phyloP scores from a whole-genome alignment of 1,284 basidiomycete species.

The Erythrobasidium hasegawianum region DNA sequence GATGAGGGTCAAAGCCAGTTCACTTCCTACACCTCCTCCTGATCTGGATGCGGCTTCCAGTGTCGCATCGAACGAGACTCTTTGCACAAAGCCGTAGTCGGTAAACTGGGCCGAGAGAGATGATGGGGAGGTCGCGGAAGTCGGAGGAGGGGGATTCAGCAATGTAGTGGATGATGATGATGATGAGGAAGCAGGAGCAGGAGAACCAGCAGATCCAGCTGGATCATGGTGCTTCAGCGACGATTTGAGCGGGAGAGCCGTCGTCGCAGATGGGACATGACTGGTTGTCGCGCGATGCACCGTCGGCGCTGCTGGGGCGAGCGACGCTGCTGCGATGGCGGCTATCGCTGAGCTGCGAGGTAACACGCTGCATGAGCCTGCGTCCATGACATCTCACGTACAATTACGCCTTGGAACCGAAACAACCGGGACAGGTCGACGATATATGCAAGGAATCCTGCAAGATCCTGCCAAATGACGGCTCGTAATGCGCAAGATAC shows the following conservation, averaged over 20 bases:
- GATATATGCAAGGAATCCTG: no score
- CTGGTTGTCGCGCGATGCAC: no score
- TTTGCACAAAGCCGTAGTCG: constrained; percentile 64
- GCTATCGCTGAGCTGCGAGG: neutral
- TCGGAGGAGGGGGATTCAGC: neutral
- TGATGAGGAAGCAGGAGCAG: no score
- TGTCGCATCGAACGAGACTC: constrained; percentile 81
- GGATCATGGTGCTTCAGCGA: constrained; percentile 4
- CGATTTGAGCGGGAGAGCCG: constrained; percentile 22
- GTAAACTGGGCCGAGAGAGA: neutral
- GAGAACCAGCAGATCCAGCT: no score
- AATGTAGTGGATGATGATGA: neutral
- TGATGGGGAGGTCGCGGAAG: neutral
- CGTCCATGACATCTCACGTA: no score
- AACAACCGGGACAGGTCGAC: no score
- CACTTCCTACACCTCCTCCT: constrained; percentile 53
- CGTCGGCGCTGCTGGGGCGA: neutral
- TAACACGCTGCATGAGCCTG: no score
- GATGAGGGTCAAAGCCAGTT: constrained; percentile 53
- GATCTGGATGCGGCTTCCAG: constrained; percentile 49
- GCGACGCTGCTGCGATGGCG: neutral
- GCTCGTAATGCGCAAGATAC: no score
- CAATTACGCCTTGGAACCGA: no score
- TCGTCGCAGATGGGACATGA: no score
- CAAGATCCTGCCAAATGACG: no score